Percentiles rank a stretch among this genome's conserved stretches.
phyloP scores from a whole-genome alignment of 192 early-diverging fungal species.

The Chytriomyces sp. region DNA sequence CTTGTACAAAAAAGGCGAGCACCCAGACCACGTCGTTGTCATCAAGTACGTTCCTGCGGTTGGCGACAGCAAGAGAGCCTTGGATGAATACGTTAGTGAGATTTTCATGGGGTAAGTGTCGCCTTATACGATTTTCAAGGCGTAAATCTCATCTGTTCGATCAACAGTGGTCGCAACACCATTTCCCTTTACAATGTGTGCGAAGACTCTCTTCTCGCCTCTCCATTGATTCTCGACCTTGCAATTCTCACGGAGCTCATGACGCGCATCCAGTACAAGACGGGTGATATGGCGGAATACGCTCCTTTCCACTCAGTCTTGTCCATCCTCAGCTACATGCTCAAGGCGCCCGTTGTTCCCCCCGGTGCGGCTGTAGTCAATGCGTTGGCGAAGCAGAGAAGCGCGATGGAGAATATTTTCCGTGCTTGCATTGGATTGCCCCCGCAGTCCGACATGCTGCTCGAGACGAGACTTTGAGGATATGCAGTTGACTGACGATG shows the following conservation, averaged over 20 bases:
- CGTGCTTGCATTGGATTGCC: constrained; percentile 94
- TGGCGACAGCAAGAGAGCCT: constrained; percentile 95
- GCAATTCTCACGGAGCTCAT: constrained; percentile 95
- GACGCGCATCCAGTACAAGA: constrained; percentile 93
- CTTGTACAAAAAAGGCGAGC: constrained; percentile 79
- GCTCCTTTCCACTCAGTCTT: constrained; percentile 92
- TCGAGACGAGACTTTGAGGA: constrained; percentile 63
- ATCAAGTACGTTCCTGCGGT: constrained; percentile 99
- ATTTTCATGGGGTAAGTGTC: constrained; percentile 88
- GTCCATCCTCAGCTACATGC: constrained; percentile 91
- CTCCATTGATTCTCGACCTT: constrained; percentile 95
- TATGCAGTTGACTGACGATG: too few relatives aligned
- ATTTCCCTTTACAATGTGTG: constrained; percentile 99
- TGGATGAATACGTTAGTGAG: constrained; percentile 98
- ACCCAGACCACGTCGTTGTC: constrained; percentile 88
- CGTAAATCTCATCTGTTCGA: background rate
- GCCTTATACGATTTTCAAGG: background rate
- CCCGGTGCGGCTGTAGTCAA: constrained; percentile 95
- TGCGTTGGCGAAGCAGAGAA: constrained; percentile 91
- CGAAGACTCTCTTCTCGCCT: constrained; percentile 97
- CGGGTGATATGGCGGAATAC: constrained; percentile 69
- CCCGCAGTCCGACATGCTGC: constrained; percentile 95
- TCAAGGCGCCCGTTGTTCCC: constrained; percentile 97
- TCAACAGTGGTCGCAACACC: constrained; percentile 76
- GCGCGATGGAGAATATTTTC: constrained; percentile 97